Evolutionary conservation across 2,329 filamentous ascomycete species (phyloP), one percentile per base, ranked within the genome.

Genomic region (Fusarium graminum): DNA sequence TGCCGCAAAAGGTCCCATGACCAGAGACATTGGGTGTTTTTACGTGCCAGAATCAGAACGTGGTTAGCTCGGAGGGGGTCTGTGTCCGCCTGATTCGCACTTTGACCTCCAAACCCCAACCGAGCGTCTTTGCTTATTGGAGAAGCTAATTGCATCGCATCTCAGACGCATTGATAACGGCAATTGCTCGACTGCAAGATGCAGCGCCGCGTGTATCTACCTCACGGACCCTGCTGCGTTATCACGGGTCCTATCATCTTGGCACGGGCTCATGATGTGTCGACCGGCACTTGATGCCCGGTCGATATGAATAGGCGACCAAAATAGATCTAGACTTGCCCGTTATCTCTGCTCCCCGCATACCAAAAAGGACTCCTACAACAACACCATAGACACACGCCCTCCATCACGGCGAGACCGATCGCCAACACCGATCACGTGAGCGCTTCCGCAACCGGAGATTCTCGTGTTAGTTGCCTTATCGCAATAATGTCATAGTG

Each of bases 361-460:
- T 47, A 25, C 61, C 57, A 63, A 17, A 39, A 36, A 17, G 52
- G 46, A 57, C 22, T 22, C 22, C 22, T 38, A 46, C 34, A 5
- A 2, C 19, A 40, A 32, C 39, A 9, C 47, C 52, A 38, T 52
- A 51, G 25, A 39, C 34, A 58, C 60, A 62, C 65, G 42, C 65
- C 65, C 62, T 53, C 51, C 52, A 46, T 13, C 47, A 47, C 54
- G 57, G 55, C 39, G 38, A 44, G 30, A 30, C 39, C 8, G 32
- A 9, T 34, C 14, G 13, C 14, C 29, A 10, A 43, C 12, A 7
- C 66, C 66, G 66, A 68, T 68, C 66, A 68, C 62, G 66, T 68
- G 66, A 67, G 44, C 66, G 66, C 66, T 46, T 26, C 62, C 50
- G 54, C 52, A 69, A 59, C 65, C 65, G 65, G 60, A 66, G 63